Conservation (phyloP, 1,284 basidiomycete genomes). For the Meira nashicola region DNA sequence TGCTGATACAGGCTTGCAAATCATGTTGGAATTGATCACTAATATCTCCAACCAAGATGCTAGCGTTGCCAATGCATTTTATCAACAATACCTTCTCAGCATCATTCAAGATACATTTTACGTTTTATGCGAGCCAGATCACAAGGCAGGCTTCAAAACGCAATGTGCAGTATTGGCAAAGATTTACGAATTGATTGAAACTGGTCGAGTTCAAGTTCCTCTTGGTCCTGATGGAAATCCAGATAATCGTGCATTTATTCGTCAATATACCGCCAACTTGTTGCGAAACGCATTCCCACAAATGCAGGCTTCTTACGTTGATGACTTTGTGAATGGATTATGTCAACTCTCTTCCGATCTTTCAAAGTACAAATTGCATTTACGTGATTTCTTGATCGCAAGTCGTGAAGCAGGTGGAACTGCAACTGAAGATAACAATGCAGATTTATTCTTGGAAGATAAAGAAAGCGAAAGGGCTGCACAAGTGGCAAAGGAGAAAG, state of each 20-base stretch:
- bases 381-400: slow-evolving; percentile 64
- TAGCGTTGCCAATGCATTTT: slow-evolving; percentile 73
- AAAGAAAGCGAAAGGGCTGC: slow-evolving; percentile 77
- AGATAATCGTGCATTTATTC: slow-evolving; percentile 76
- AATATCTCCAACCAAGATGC: slow-evolving; percentile 84
- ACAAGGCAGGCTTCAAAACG: slow-evolving; percentile 72
- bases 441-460: slow-evolving; percentile 87
- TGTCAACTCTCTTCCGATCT: slow-evolving; percentile 83
- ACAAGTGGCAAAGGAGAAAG: slow-evolving; percentile 68
- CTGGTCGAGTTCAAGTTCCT: slow-evolving; percentile 73
- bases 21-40: slow-evolving; percentile 89
- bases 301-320: slow-evolving; percentile 53
- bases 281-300: slow-evolving; percentile 47
- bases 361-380: slow-evolving; percentile 69
- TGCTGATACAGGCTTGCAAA: slow-evolving; percentile 75
- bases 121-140: slow-evolving; percentile 93
- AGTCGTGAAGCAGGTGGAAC: slow-evolving; percentile 58
- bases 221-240: slow-evolving; percentile 80
- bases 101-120: slow-evolving; percentile 96
- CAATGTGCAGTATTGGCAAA: slow-evolving; percentile 63
- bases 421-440: slow-evolving; percentile 64
- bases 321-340: slow-evolving; percentile 64
- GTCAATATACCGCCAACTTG: slow-evolving; percentile 81
- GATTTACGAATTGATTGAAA: slow-evolving; percentile 89
- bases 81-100: slow-evolving; percentile 86